These are phyloP conservation scores for Poronia punctata DNA, from an alignment of 495 filamentous ascomycete species.

Conservation along the genomic window DNA sequence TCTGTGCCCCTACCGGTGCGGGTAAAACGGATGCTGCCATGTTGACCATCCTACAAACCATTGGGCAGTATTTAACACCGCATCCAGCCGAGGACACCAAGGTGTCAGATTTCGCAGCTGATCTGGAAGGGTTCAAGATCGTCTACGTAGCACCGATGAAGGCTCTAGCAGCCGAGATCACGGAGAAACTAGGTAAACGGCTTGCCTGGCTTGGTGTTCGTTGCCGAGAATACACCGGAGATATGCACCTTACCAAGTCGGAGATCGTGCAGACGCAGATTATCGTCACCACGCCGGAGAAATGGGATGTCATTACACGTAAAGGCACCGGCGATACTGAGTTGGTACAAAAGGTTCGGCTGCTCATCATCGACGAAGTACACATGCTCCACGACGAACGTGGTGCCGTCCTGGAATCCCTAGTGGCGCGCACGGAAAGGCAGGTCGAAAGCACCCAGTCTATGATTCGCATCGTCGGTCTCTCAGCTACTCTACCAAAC, in stretches of 20 bases:
- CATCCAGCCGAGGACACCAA: conserved; percentile 68
- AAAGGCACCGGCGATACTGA: conserved; percentile 97
- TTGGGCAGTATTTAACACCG: conserved; percentile 76
- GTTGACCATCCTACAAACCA: conserved; percentile 83
- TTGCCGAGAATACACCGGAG: conserved; percentile 87
- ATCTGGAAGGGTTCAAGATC: conserved; percentile 89
- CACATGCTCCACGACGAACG: conserved; percentile 99
- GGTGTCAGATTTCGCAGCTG: conserved; percentile 67
- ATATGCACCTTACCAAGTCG: conserved; percentile 97
- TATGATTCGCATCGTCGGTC: conserved; percentile 88
- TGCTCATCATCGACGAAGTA: conserved; percentile 97
- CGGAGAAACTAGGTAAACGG: conserved; percentile 89
- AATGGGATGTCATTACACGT: conserved; percentile 97
- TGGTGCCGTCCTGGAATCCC: conserved; percentile 88
- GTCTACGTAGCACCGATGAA: conserved; percentile 99
- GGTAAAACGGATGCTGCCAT: conserved; percentile 99
- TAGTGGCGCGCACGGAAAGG: conserved; percentile 88
- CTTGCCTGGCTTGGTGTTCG: conserved; percentile 86
- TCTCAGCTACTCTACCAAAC: conserved; percentile 93
- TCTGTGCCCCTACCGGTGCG: conserved; percentile 96
- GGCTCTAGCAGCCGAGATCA: conserved; percentile 91
- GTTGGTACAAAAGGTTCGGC: conserved; percentile 90
- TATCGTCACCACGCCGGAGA: conserved; percentile 97
- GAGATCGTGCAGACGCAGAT: conserved; percentile 95
- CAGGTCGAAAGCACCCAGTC: conserved; percentile 98